phyloP scores from a whole-genome alignment of 345 rosid genomes.

The Reutealis trisperma region DNA sequence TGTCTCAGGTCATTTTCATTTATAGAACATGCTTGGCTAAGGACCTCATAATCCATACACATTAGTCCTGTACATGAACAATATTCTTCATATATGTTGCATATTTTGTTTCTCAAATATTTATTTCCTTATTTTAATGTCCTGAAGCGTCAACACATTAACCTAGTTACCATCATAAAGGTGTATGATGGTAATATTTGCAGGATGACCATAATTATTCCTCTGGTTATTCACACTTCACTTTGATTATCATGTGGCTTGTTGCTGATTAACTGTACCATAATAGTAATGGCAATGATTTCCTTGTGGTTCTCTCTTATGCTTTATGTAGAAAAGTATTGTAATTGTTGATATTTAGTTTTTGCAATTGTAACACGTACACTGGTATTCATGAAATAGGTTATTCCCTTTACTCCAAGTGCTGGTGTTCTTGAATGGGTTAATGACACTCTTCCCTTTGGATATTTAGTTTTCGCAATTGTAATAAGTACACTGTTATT shows the following conservation, averaged over 20 bases:
- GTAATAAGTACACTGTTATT: constrained; percentile 6
- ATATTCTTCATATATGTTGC: neutral
- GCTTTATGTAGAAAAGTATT: neutral
- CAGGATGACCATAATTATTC: neutral
- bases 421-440: constrained; percentile 99
- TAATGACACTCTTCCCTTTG: constrained; percentile 91
- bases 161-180: neutral
- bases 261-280: neutral
- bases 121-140: neutral
- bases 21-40: neutral
- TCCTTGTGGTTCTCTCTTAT: neutral
- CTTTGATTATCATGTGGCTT: neutral
- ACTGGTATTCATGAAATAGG: constrained; percentile 49
- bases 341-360: neutral
- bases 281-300: neutral
- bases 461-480: constrained; percentile 16
- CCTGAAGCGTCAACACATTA: neutral
- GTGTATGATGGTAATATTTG: neutral
- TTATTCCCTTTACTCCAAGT: constrained; percentile 95
- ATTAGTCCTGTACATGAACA: neutral
- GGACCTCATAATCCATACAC: neutral
- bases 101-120: neutral
- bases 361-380: neutral
- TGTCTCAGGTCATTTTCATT: neutral
- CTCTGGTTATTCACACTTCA: neutral